These are phyloP conservation scores for Kwoniella europaea DNA, from an alignment of 768 basidiomycete species.

Conservation along the genomic window DNA sequence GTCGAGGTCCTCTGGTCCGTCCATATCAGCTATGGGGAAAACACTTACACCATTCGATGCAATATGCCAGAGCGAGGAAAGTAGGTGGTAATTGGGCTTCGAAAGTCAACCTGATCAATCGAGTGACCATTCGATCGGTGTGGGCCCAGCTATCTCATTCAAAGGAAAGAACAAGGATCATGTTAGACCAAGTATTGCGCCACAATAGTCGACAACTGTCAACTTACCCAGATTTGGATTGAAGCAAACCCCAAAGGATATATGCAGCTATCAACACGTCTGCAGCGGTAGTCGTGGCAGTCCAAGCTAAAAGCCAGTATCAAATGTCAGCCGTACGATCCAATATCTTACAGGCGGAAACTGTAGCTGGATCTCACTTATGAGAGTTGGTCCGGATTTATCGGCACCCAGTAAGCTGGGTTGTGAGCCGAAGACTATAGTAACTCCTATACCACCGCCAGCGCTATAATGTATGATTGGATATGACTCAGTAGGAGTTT, in stretches of 20 bases:
- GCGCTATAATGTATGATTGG: constrained; percentile 7
- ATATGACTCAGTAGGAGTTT: too few species aligned
- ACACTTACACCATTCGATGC: constrained; percentile 30
- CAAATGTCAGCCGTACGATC: constrained; percentile 1
- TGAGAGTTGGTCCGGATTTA: constrained; percentile 24
- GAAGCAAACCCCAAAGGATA: constrained; percentile 32
- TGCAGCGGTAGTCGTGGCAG: constrained; percentile 26
- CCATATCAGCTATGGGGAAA: too few species aligned
- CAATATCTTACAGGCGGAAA: too few species aligned
- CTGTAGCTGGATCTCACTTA: constrained; percentile 18
- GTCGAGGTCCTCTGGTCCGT: too few species aligned
- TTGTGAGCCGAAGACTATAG: constrained; percentile 36
- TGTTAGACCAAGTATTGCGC: constrained; percentile 6
- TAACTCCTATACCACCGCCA: constrained; percentile 33
- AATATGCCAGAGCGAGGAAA: constrained; percentile 33
- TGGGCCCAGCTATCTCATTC: constrained; percentile 29
- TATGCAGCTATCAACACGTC: constrained; percentile 36
- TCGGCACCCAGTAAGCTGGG: constrained; percentile 22
- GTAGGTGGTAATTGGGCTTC: constrained; percentile 42
- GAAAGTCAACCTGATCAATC: constrained; percentile 34
- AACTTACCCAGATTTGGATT: constrained; percentile 33
- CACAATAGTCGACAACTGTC: constrained; percentile 1
- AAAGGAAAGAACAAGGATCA: background rate
- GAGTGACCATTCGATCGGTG: constrained; percentile 35
- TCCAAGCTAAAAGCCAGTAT: constrained; percentile 27